Evolutionary conservation across 139 green algal genomes (phyloP).

Genomic region (Raphidocelis subcapitata): DNA sequence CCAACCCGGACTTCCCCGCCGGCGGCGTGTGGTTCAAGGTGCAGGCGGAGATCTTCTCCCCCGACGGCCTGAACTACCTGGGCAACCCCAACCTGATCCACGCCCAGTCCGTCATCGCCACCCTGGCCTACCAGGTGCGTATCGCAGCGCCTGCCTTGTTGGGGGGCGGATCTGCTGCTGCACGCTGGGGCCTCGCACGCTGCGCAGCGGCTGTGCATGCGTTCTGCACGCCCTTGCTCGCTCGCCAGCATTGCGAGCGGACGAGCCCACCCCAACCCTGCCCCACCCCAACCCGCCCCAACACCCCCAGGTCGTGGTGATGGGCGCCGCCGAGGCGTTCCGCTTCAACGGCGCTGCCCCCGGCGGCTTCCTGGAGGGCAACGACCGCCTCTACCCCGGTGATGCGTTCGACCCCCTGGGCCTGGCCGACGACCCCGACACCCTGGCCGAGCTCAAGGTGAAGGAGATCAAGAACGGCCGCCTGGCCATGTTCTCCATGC

Average conservation of each 20-base stretch:
- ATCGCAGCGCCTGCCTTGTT: background rate
- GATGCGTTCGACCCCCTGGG: constrained; percentile 88
- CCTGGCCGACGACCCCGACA: constrained; percentile 94
- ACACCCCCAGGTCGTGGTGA: constrained; percentile 62
- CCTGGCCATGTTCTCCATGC: constrained; percentile 37
- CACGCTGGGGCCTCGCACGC: background rate
- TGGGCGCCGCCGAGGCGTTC: constrained; percentile 79
- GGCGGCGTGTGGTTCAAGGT: constrained; percentile 90
- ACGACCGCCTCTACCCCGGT: constrained; percentile 65
- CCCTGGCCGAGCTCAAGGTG: constrained; percentile 83
- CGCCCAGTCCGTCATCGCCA: constrained; percentile 90
- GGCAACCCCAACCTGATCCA: constrained; percentile 78
- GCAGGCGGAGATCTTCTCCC: constrained; percentile 73
- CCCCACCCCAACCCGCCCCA: no score
- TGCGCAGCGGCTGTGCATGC: no score
- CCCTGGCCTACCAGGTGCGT: constrained; percentile 81
- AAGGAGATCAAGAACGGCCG: constrained; percentile 95
- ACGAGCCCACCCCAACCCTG: no score
- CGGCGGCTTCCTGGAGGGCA: constrained; percentile 34
- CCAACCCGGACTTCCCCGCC: constrained; percentile 53
- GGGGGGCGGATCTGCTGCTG: background rate
- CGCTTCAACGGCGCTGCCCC: constrained; percentile 59
- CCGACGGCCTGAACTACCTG: constrained; percentile 79
- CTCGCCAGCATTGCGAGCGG: no score
- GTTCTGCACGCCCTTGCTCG: no score